phyloP scores from a whole-genome alignment of 805 yeast genomes.

The Candida quercuum region DNA sequence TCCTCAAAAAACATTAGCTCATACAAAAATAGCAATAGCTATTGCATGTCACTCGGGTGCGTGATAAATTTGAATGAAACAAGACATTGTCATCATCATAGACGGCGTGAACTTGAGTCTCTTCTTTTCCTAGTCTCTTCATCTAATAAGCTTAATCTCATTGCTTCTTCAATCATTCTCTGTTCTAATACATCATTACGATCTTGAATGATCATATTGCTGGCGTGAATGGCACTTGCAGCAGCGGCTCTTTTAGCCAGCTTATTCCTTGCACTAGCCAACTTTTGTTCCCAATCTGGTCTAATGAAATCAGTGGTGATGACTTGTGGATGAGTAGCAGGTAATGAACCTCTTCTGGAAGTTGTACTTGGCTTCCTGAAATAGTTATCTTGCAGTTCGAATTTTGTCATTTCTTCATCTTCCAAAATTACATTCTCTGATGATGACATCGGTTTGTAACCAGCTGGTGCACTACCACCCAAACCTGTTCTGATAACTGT shows the following conservation, averaged over 20 bases:
- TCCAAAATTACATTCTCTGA: conserved; percentile 7
- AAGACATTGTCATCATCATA: too few species aligned
- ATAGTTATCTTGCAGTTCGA: conserved; percentile 13
- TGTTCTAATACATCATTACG: conserved; percentile 49
- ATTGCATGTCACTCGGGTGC: too few species aligned
- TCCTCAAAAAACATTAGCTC: too few species aligned
- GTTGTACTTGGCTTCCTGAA: conserved; percentile 10
- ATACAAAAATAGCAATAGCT: too few species aligned
- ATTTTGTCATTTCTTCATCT: conserved; percentile 7
- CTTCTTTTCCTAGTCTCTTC: conserved; percentile 49
- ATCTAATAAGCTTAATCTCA: conserved; percentile 66
- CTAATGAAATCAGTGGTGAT: conserved; percentile 77
- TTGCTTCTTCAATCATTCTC: conserved; percentile 80
- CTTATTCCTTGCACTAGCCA: conserved; percentile 66
- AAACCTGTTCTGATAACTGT: conserved; percentile 47
- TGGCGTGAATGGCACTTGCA: conserved; percentile 89
- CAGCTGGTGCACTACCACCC: conserved; percentile 47
- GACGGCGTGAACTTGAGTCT: conserved; percentile 16
- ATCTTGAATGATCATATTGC: conserved; percentile 58
- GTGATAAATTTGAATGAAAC: too few species aligned
- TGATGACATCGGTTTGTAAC: conserved; percentile 23
- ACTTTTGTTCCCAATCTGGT: conserved; percentile 87
- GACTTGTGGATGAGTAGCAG: conserved; percentile 64
- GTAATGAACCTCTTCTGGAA: conserved; percentile 47
- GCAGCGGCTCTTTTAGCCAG: conserved; percentile 87